Base-by-base conservation (phyloP, 2,329 filamentous ascomycete genomes). In the Pleomassaria siparia region DNA sequence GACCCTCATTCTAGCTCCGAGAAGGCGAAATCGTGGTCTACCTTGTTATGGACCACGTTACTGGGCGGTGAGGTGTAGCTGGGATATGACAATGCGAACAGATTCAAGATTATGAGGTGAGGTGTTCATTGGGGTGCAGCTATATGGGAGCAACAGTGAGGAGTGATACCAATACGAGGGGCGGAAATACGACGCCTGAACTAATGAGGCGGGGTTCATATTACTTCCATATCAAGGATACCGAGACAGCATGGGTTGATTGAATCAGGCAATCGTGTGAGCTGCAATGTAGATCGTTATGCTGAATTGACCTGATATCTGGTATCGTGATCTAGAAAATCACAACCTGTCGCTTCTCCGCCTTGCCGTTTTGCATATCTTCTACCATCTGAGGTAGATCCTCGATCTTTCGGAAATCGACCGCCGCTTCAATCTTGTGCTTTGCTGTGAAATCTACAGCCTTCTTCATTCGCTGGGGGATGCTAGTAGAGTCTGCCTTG, bases 401-500 rank as follows among this genome's bases (percentile, higher is more conserved):
- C 37, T 74, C 70, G n/a, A 74, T 58, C 39, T 65, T 65, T n/a
- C 60, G 60, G 47, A 66, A 67, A 21, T 72, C 71, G 2, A 74
- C 70, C 11, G 69, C 68, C 0, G 72, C 72, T 46, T 72, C 64
- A 43, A 74, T 72, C 53, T 32, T 47, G 48, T 76, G 71, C 55
- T 74, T 67, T 13, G 64, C 71, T 3, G 72, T 74, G 39, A 75
- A 76, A 5, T 69, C 67, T n/a, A 75, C 63, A 4, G 73, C 73
- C 54, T 74, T 74, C 46, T 64, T 62, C 67, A 76, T 73, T 15
- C 72, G 55, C 60, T 72, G 69, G 3, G 73, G 72, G 49, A 72
- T 73, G 35, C 72, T 63, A 1, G 72, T 75, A 50, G 68, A 73
- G 32, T 74, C 73, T 9, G 69, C 70, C 55, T 73, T 74, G 54